These are phyloP conservation scores for Purpureocillium takamizusanense DNA, from an alignment of 2,329 filamentous ascomycete genomes.

Conservation along the genomic window DNA sequence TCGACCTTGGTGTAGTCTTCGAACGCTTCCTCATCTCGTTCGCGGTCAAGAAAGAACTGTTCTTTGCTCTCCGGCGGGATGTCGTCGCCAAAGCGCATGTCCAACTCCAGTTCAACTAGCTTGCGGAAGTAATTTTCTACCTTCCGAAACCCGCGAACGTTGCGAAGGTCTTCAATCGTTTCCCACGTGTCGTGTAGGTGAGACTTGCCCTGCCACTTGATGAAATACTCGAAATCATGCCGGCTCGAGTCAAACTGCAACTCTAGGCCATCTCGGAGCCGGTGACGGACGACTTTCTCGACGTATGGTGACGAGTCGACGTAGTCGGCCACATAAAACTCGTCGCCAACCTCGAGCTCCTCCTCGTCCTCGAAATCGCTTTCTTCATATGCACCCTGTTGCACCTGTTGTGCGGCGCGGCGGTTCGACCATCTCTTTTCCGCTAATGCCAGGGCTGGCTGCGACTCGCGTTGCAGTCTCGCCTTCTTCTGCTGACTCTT, in stretches of 20 bases:
- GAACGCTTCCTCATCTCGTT: constrained; percentile 79
- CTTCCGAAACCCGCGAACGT: constrained; percentile 77
- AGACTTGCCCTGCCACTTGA: constrained; percentile 96
- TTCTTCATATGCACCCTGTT: constrained; percentile 55
- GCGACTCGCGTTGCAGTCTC: constrained; percentile 60
- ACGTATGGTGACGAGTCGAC: constrained; percentile 80
- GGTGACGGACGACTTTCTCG: constrained; percentile 84
- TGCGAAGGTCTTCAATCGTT: constrained; percentile 60
- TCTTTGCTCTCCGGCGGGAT: constrained; percentile 79
- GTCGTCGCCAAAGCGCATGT: constrained; percentile 66
- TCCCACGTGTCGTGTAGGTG: constrained; percentile 97
- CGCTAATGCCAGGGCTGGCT: constrained; percentile 55
- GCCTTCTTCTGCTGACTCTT: constrained; percentile 67
- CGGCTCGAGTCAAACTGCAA: constrained; percentile 46
- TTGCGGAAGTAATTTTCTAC: constrained; percentile 94
- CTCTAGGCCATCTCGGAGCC: constrained; percentile 59
- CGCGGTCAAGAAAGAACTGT: constrained; percentile 90
- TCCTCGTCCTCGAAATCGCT: constrained; percentile 57
- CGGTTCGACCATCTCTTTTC: constrained; percentile 91
- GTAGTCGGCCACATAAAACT: constrained; percentile 58
- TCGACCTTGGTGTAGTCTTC: constrained; percentile 90
- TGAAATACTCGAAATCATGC: constrained; percentile 81
- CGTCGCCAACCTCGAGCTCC: constrained; percentile 46
- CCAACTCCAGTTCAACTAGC: constrained; percentile 69
- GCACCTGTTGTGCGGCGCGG: constrained; percentile 68